These are phyloP conservation scores for Oryza meyeriana DNA, from an alignment of 176 grass and related monocot species.

Conservation along the genomic window DNA sequence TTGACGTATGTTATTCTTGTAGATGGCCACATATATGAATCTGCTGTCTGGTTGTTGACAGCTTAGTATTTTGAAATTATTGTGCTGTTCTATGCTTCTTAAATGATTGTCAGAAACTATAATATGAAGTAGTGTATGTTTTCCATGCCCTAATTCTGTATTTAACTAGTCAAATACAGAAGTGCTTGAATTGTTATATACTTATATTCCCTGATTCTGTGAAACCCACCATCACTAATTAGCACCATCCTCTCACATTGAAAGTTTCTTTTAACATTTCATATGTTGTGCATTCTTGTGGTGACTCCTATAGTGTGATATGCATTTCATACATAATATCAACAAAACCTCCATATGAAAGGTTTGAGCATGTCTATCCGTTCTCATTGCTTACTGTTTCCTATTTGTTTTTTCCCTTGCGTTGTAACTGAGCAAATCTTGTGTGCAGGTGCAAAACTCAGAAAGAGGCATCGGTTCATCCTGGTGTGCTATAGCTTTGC, in stretches of 20 bases:
- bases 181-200: not conserved
- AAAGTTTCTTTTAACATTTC: constrained; percentile 3
- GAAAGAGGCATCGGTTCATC: constrained; percentile 60
- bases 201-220: not conserved
- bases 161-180: not conserved
- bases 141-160: not conserved
- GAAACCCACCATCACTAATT: not conserved
- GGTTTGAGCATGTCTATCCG: not conserved
- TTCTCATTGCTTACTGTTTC: not conserved
- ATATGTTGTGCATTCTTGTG: not conserved
- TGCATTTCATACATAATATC: not conserved
- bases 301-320: not conserved
- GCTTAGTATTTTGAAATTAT: not conserved
- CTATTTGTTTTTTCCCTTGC: not conserved
- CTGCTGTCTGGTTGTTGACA: not conserved
- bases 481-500: constrained; percentile 47
- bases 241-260: not conserved
- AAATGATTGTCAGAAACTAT: not conserved
- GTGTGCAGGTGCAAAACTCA: constrained; percentile 75
- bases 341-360: not conserved
- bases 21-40: not conserved
- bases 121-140: not conserved
- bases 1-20: not conserved
- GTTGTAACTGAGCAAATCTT: not conserved
- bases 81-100: not conserved